Evolutionary conservation across 371 early-diverging fungal species (phyloP).

Genomic region (Rhizopus delemar): DNA sequence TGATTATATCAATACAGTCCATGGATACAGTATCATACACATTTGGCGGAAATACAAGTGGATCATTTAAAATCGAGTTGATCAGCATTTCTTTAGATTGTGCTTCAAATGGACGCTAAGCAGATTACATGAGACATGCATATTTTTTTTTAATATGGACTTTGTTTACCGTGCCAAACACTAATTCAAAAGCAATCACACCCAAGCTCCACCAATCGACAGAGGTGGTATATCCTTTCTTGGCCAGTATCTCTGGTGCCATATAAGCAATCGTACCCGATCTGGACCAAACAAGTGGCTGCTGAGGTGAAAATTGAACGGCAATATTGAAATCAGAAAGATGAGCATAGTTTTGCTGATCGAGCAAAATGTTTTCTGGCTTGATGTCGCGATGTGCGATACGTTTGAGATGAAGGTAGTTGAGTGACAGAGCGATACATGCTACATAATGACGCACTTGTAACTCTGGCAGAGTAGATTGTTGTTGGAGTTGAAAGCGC

Average conservation of each 20-base stretch:
- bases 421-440: slow-evolving; percentile 67
- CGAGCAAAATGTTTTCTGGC: slow-evolving; percentile 89
- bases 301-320: slow-evolving; percentile 52
- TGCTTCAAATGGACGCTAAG: slow-evolving; percentile 74
- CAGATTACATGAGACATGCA: not conserved
- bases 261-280: slow-evolving; percentile 77
- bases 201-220: slow-evolving; percentile 93
- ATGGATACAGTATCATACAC: slow-evolving; percentile 44
- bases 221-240: slow-evolving; percentile 67
- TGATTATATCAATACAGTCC: slow-evolving; percentile 57
- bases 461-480: slow-evolving; percentile 58
- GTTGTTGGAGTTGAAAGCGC: slow-evolving; percentile 65
- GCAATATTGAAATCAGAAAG: slow-evolving; percentile 89
- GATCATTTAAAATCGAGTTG: slow-evolving; percentile 59
- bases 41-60: slow-evolving; percentile 59
- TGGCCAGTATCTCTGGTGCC: slow-evolving; percentile 76
- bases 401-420: slow-evolving; percentile 65
- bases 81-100: slow-evolving; percentile 69
- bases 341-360: slow-evolving; percentile 80
- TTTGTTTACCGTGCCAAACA: slow-evolving; percentile 65
- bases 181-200: slow-evolving; percentile 76
- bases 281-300: slow-evolving; percentile 57
- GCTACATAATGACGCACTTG: slow-evolving; percentile 75
- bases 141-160: not conserved
- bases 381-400: slow-evolving; percentile 79